Conservation (phyloP, 1,139 yeast species). For the Nakaseomyces uthaithaninus region DNA sequence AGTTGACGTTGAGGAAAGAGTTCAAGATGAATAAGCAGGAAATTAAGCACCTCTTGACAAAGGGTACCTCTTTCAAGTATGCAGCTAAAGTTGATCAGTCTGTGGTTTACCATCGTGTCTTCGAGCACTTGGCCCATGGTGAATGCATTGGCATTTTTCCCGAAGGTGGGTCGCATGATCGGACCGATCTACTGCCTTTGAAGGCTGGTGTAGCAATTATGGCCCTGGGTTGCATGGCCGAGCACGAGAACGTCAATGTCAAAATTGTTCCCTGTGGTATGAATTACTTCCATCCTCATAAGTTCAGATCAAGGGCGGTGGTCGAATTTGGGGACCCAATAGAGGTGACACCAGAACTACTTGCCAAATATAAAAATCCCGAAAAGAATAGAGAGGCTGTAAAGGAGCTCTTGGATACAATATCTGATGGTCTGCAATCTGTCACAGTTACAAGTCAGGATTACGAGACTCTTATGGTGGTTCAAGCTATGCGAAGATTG, state of each 20-base stretch:
- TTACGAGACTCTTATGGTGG: conserved; percentile 82
- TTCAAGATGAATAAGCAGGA: conserved; percentile 44
- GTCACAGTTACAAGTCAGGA: conserved; percentile 92
- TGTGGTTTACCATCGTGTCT: conserved; percentile 71
- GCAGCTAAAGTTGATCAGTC: conserved; percentile 85
- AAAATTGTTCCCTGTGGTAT: conserved; percentile 92
- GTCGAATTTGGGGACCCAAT: conserved; percentile 91
- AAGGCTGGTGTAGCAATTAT: conserved; percentile 97
- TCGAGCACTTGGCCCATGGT: conserved; percentile 69
- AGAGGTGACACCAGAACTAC: conserved; percentile 54
- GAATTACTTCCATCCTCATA: conserved; percentile 95
- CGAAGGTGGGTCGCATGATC: conserved; percentile 95
- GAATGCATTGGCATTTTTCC: conserved; percentile 93
- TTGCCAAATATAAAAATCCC: conserved; percentile 54
- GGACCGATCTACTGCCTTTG: conserved; percentile 81
- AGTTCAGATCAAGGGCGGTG: conserved; percentile 89
- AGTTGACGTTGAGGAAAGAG: conserved; percentile 60
- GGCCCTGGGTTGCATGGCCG: conserved; percentile 89
- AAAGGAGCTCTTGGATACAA: conserved; percentile 55
- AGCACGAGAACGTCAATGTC: conserved; percentile 61
- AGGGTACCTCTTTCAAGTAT: conserved; percentile 57
- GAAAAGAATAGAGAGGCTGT: conserved; percentile 69
- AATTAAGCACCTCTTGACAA: conserved; percentile 38
- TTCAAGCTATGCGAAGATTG: conserved; percentile 87
- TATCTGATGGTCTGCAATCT: conserved; percentile 70